These are phyloP conservation scores for Chernovozyma aurita DNA, from an alignment of 1,139 yeast species.

Conservation along the genomic window DNA sequence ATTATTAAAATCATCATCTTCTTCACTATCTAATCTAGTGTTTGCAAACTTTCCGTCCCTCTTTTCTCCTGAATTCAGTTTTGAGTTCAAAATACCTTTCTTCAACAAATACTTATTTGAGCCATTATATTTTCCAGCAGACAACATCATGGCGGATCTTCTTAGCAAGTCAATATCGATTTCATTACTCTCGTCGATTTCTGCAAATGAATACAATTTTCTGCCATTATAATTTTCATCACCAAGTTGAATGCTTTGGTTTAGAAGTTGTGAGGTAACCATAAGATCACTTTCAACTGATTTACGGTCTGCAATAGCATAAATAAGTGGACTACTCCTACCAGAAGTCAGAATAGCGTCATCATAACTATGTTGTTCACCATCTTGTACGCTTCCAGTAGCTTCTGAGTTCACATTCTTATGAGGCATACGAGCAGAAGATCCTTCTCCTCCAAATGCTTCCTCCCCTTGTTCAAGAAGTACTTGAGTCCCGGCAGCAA, in stretches of 20 bases:
- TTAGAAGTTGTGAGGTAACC: conserved; percentile 20
- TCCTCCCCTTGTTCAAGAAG: conserved; percentile 78
- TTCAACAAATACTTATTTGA: neutral
- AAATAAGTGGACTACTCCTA: neutral
- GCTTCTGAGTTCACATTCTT: conserved; percentile 4
- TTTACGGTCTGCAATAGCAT: conserved; percentile 4
- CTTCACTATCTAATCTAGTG: conserved; percentile 11
- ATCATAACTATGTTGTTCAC: conserved; percentile 9
- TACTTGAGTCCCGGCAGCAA: conserved; percentile 87
- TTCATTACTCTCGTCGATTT: conserved; percentile 18
- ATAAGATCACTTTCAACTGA: conserved; percentile 12
- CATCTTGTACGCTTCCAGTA: conserved; percentile 4
- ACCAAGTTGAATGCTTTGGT: conserved; percentile 15
- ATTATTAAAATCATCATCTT: neutral
- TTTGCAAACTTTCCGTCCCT: conserved; percentile 15
- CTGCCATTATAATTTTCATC: conserved; percentile 17
- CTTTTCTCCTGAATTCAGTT: conserved; percentile 12
- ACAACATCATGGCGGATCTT: conserved; percentile 5
- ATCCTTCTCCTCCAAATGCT: conserved; percentile 64
- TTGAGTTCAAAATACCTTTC: conserved; percentile 1
- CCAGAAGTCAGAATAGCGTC: neutral
- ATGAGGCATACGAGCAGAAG: conserved; percentile 31
- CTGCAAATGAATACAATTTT: conserved; percentile 26
- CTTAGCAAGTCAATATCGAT: conserved; percentile 6
- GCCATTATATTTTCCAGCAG: neutral